Conservation (phyloP, 1,284 basidiomycete species). For the Malassezia caprae region DNA sequence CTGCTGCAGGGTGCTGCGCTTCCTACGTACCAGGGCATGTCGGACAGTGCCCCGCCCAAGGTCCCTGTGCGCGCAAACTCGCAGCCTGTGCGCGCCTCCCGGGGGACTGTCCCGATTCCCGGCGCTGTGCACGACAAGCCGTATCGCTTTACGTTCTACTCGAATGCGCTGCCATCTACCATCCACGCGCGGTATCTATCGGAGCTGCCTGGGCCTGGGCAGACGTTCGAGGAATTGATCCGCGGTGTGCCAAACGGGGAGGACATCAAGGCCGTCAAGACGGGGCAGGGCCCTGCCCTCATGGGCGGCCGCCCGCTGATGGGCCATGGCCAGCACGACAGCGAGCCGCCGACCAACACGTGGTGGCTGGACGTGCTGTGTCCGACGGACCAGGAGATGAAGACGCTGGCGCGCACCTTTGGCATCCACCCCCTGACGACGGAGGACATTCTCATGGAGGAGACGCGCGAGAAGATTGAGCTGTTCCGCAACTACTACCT, state of each 20-base stretch:
- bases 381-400: slow-evolving; percentile 98
- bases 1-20: slow-evolving; percentile 6
- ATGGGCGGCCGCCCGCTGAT: slow-evolving; percentile 9
- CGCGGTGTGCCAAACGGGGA: slow-evolving; percentile 50
- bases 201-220: slow-evolving; percentile 86
- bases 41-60: not conserved
- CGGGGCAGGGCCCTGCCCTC: slow-evolving; percentile 15
- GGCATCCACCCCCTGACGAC: slow-evolving; percentile 94
- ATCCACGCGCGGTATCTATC: slow-evolving; percentile 87
- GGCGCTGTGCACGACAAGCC: slow-evolving; percentile 54
- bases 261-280: slow-evolving; percentile 11
- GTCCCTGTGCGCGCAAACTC: not conserved
- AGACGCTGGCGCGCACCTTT: slow-evolving; percentile 68
- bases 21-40: slow-evolving; percentile 6
- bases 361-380: slow-evolving; percentile 97
- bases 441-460: slow-evolving; percentile 98
- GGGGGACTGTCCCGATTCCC: not conserved
- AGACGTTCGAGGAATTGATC: slow-evolving; percentile 86
- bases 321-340: not conserved
- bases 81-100: not conserved
- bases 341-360: slow-evolving; percentile 60
- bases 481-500: slow-evolving; percentile 97
- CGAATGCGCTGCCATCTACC: slow-evolving; percentile 78
- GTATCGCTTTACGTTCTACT: slow-evolving; percentile 97
- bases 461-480: slow-evolving; percentile 98